phyloP scores from a whole-genome alignment of 768 basidiomycete species.

The Trametes cinnabarina region DNA sequence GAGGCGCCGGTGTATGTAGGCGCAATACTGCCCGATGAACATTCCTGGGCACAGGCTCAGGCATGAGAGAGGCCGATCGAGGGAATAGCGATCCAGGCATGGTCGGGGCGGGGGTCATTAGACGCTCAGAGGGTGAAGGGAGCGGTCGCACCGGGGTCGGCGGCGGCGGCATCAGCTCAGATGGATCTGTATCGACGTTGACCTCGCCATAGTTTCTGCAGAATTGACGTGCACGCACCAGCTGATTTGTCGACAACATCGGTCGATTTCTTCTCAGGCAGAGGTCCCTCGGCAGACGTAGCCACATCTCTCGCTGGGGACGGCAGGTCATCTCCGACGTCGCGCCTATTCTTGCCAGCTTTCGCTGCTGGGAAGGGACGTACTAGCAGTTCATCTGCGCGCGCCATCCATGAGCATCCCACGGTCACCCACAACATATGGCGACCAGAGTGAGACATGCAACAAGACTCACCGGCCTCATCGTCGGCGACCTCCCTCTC shows the following conservation, averaged over 20 bases:
- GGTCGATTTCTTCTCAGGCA: slow-evolving; percentile 1
- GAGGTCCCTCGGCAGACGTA: neutral
- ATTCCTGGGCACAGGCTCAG: slow-evolving; percentile 32
- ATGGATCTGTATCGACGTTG: neutral
- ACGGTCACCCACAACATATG: neutral
- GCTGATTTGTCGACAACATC: neutral
- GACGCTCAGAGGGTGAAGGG: slow-evolving; percentile 11
- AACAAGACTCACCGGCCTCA: slow-evolving; percentile 15
- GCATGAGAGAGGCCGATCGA: slow-evolving; percentile 65
- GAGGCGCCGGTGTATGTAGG: slow-evolving; percentile 7
- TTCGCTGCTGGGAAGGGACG: neutral
- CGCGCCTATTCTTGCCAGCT: slow-evolving; percentile 4
- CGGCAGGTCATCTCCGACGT: neutral
- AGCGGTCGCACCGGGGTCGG: slow-evolving; percentile 21
- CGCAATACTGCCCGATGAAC: slow-evolving; percentile 28
- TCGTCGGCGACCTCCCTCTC: slow-evolving; percentile 15
- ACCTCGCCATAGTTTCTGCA: neutral
- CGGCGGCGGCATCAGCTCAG: slow-evolving; percentile 24
- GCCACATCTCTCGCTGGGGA: neutral
- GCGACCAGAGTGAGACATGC: neutral
- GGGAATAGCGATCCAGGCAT: slow-evolving; percentile 83
- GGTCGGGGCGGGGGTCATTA: slow-evolving; percentile 44
- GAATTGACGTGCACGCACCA: neutral
- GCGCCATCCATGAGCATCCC: neutral
- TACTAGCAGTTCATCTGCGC: neutral